Percentiles rank a stretch among this genome's conserved stretches.
Conservation (phyloP, 2,329 filamentous ascomycete genomes). For the Fusarium pseudonygamai region DNA sequence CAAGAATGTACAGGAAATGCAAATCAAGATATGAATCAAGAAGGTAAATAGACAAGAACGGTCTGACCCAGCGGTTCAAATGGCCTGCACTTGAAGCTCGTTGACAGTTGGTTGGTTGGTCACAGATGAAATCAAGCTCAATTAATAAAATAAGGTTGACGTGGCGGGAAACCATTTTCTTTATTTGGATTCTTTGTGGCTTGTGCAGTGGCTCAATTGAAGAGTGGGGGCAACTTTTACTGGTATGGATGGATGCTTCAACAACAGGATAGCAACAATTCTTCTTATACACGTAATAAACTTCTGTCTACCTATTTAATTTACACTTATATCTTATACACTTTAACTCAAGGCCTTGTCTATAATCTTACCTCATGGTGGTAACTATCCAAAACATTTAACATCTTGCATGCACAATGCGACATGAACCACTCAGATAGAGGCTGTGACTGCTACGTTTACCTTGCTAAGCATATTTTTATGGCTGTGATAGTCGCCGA, state of each 20-base stretch:
- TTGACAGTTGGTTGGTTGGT: slow-evolving; percentile 34
- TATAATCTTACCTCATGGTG: neutral
- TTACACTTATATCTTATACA: neutral
- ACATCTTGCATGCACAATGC: neutral
- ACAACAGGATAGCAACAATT: neutral
- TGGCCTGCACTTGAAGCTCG: slow-evolving; percentile 47
- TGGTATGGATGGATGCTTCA: neutral
- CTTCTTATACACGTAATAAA: neutral
- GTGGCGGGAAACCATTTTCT: slow-evolving; percentile 30
- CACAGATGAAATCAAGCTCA: slow-evolving; percentile 25
- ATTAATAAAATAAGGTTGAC: slow-evolving; percentile 29
- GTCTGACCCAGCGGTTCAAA: slow-evolving; percentile 38
- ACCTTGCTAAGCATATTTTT: neutral
- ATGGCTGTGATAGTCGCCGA: neutral
- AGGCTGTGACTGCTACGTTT: neutral
- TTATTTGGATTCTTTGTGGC: slow-evolving; percentile 31
- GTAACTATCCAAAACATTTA: neutral
- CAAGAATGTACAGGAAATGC: slow-evolving; percentile 11
- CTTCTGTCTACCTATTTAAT: neutral
- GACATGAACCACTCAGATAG: neutral
- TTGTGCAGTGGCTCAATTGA: slow-evolving; percentile 33
- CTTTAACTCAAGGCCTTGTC: neutral
- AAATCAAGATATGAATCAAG: neutral
- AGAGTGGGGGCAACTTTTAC: neutral
- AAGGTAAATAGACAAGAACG: slow-evolving; percentile 1